Evolutionary conservation across 2,329 filamentous ascomycete genomes (phyloP), one percentile per base, ranked within the genome.

Genomic region (Colletotrichum paranaense): DNA sequence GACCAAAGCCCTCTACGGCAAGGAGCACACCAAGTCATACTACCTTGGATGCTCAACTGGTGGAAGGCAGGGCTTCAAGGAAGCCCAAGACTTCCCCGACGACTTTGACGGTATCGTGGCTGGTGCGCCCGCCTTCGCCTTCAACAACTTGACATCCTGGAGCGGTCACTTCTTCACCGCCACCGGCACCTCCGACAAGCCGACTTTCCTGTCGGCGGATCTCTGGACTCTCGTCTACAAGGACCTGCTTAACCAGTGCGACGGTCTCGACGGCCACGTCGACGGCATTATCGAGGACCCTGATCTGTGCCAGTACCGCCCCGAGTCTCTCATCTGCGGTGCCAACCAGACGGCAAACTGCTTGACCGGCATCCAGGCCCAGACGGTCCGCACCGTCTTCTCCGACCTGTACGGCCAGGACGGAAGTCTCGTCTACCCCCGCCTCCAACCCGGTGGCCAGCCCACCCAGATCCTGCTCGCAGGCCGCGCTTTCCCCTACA

Each of bases 41-140:
- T 88, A 84, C 74, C 79, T 82, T 16, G 87, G 87, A 32, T 89
- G 87, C 77, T 88, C 85, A 1, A 88, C 86, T 0, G 88, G 87
- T 22, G 87, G 88, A 4, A 79, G 87, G 4, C 86, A 89, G 78
- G 87, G 87, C 19, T 78, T 88, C 19, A 86, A 85, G 68, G 82
- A 84, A 53, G 82, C 85, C 5, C 84, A 88, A 74, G 76, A 81
- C 35, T 88, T 83, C 74, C 87, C 87, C 0, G 82, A 87, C 5
- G 86, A 88, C 68, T 88, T 88, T 65, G 85, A 88, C 69, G 87
- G 87, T 24, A 82, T 88, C 19, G 63, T 73, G 9, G 74, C 72
- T 2, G 67, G 88, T 9, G 79, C 80, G 2, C 78, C 85, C 35
- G 87, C 87, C 0, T 72, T 83, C 83, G 83, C 73, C 1, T 74